Evolutionary conservation across 208 protist genomes (phyloP).

Genomic region (Willaertia magna): DNA sequence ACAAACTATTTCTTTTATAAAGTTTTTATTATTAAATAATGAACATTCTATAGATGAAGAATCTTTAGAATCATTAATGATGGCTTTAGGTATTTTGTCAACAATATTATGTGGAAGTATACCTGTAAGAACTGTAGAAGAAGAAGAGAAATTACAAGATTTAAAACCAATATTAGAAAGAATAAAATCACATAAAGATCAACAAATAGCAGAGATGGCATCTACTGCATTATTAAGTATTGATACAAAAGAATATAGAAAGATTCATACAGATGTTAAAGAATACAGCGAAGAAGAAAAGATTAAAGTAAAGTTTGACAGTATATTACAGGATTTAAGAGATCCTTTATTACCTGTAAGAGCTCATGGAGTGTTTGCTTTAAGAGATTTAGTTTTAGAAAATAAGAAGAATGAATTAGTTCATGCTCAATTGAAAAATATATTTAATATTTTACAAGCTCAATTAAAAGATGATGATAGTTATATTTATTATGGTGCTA

Average conservation of each 20-base stretch:
- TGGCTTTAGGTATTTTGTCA: background rate
- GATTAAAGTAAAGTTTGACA: background rate
- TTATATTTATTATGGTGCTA: background rate
- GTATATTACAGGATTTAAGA: background rate
- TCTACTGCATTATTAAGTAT: background rate
- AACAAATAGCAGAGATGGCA: slow-evolving; percentile 1
- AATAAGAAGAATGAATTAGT: background rate
- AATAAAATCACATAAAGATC: background rate
- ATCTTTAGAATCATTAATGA: background rate
- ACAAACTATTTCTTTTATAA: background rate
- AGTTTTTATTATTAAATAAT: background rate
- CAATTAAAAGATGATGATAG: slow-evolving; percentile 2
- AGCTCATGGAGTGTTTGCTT: background rate
- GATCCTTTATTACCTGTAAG: background rate
- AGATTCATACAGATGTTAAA: background rate
- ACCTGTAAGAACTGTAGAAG: background rate
- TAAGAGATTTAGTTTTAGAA: background rate
- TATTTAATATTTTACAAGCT: background rate
- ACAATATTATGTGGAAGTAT: background rate
- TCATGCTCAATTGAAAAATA: background rate
- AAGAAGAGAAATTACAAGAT: background rate
- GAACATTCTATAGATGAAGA: background rate
- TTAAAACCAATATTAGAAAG: background rate
- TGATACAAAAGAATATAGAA: background rate
- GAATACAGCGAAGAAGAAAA: background rate